Evolutionary conservation across 2,329 filamentous ascomycete species (phyloP).

Genomic region (Aureobasidium melanogenum): DNA sequence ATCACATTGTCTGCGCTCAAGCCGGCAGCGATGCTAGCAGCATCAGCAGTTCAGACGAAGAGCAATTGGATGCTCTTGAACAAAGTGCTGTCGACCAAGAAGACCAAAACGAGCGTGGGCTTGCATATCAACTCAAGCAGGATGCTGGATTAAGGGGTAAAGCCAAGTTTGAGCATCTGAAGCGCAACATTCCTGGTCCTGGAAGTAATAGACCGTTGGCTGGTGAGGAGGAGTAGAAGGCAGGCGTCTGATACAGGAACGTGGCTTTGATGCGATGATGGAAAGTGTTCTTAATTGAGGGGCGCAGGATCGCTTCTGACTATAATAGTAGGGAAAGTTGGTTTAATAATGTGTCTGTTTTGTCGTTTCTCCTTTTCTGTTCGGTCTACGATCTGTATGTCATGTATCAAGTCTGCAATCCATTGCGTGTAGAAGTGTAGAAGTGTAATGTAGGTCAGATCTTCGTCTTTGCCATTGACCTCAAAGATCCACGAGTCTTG

Average conservation of each 20-base stretch:
- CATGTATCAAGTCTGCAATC: too few relatives aligned
- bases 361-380: background rate
- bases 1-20: constrained; percentile 47
- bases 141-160: constrained; percentile 11
- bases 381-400: background rate
- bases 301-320: background rate
- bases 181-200: background rate
- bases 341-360: background rate
- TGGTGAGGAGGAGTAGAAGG: background rate
- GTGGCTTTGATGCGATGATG: background rate
- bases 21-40: constrained; percentile 33
- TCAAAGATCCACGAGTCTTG: too few relatives aligned
- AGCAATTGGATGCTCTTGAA: constrained; percentile 41
- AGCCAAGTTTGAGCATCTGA: constrained; percentile 2
- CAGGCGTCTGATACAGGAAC: background rate
- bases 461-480: too few relatives aligned
- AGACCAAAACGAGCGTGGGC: background rate
- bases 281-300: background rate
- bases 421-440: background rate
- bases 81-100: background rate
- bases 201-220: background rate
- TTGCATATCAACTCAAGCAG: constrained; percentile 10
- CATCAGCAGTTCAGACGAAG: constrained; percentile 49
- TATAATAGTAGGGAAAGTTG: background rate
- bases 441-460: too few relatives aligned